A percentile compares a stretch with the other conserved stretches of the same genome.
Conservation (phyloP, 169 alveolate genomes). For the Hepatocystis sp. region DNA sequence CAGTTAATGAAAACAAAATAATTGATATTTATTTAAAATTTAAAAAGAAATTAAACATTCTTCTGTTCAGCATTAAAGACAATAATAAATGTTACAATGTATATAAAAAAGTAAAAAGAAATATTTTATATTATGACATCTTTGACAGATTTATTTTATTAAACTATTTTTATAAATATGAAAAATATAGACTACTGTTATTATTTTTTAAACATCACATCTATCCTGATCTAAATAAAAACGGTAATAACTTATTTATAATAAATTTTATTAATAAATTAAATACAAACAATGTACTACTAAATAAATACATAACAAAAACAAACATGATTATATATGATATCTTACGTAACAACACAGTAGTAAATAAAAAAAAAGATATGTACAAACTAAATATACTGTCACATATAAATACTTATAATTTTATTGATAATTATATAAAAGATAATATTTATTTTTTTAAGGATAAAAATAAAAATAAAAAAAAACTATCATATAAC, state of each 20-base stretch:
- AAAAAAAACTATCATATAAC: neutral
- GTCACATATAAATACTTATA: constrained; percentile 4
- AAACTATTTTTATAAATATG: constrained; percentile 20
- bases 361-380: neutral
- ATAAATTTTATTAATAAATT: constrained; percentile 43
- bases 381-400: constrained; percentile 6
- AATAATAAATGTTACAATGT: constrained; percentile 11
- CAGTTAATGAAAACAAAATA: constrained; percentile 10
- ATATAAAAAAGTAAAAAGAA: constrained; percentile 45
- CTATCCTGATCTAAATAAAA: too few species aligned
- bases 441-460: constrained; percentile 18
- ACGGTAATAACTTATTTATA: constrained; percentile 24
- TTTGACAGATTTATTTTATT: constrained; percentile 35
- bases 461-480: neutral
- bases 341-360: too few species aligned
- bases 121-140: constrained; percentile 38
- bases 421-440: constrained; percentile 31
- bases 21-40: constrained; percentile 43
- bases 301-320: neutral
- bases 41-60: constrained; percentile 35
- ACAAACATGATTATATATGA: constrained; percentile 5
- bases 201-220: constrained; percentile 57
- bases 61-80: constrained; percentile 17
- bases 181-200: constrained; percentile 17
- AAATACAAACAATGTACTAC: neutral